Evolutionary conservation across 2,329 filamentous ascomycete genomes (phyloP).

Genomic region (Pseudogymnoascus sp.): DNA sequence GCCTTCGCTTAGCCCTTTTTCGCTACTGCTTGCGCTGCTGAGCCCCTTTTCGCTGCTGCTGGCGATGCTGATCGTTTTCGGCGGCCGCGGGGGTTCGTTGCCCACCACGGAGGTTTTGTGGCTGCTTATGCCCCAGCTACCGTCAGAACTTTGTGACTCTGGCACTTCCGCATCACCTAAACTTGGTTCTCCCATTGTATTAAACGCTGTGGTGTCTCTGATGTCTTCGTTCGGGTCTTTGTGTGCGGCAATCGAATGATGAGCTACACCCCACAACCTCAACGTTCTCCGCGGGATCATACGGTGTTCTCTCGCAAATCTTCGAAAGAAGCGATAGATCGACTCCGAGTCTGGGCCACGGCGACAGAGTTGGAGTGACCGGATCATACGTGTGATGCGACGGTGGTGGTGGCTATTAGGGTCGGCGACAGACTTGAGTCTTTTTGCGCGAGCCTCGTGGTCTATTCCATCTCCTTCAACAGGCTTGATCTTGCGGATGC

Average conservation of each 20-base stretch:
- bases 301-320: not conserved
- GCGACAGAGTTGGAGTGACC: not conserved
- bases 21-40: too few relatives aligned
- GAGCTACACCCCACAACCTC: not conserved
- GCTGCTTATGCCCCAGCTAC: too few relatives aligned
- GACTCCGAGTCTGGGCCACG: not conserved
- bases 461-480: not conserved
- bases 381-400: not conserved
- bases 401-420: not conserved
- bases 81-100: too few relatives aligned
- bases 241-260: not conserved
- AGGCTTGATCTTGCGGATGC: not conserved
- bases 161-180: not conserved
- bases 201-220: not conserved
- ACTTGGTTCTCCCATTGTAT: not conserved
- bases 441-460: not conserved
- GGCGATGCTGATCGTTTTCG: too few relatives aligned
- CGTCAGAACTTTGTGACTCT: too few relatives aligned
- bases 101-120: too few relatives aligned
- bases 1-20: too few relatives aligned
- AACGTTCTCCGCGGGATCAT: not conserved
- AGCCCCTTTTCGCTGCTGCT: too few relatives aligned
- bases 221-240: not conserved
- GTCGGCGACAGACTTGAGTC: not conserved
- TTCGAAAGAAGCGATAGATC: not conserved